A percentile compares a stretch with the other conserved stretches of the same genome.
Evolutionary conservation across 2,329 filamentous ascomycete genomes (phyloP).

Genomic region (Sarocladiaceae sp.): DNA sequence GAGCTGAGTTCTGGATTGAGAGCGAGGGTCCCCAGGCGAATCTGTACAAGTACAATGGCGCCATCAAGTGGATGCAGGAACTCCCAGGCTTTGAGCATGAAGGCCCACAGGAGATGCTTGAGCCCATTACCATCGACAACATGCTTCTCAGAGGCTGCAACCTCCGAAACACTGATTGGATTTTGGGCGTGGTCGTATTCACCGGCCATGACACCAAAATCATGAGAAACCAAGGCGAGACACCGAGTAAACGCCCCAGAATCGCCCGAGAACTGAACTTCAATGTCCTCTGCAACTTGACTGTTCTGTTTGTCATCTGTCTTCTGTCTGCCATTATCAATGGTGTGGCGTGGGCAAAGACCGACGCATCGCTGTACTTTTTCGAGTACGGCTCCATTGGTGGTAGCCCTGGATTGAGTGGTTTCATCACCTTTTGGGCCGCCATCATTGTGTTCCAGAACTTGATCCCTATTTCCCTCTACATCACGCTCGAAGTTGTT

Average conservation of each 20-base stretch:
- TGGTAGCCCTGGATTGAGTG: slow-evolving; percentile 68
- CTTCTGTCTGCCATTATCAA: slow-evolving; percentile 80
- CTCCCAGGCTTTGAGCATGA: slow-evolving; percentile 59
- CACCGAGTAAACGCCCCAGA: slow-evolving; percentile 86
- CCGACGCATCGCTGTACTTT: slow-evolving; percentile 68
- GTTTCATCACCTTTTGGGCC: slow-evolving; percentile 96
- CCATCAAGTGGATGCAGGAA: slow-evolving; percentile 79
- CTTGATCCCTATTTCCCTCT: slow-evolving; percentile 95
- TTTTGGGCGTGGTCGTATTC: slow-evolving; percentile 86
- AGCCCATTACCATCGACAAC: slow-evolving; percentile 94
- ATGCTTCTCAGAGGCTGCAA: slow-evolving; percentile 89
- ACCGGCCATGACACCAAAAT: slow-evolving; percentile 97
- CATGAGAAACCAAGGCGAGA: slow-evolving; percentile 97
- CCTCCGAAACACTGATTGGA: slow-evolving; percentile 93
- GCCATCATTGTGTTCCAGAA: slow-evolving; percentile 95
- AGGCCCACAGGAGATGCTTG: slow-evolving; percentile 73
- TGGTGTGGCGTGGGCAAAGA: slow-evolving; percentile 74
- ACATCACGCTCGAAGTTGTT: slow-evolving; percentile 95
- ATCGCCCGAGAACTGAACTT: slow-evolving; percentile 94
- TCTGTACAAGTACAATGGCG: slow-evolving; percentile 90
- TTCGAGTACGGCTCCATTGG: slow-evolving; percentile 88
- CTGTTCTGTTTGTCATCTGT: slow-evolving; percentile 86
- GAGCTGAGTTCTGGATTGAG: slow-evolving; percentile 80
- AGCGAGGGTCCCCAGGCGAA: slow-evolving; percentile 92
- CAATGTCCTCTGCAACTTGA: slow-evolving; percentile 96